phyloP scores from a whole-genome alignment of 2,329 filamentous ascomycete species.

The Allantophomopsis lycopodina region DNA sequence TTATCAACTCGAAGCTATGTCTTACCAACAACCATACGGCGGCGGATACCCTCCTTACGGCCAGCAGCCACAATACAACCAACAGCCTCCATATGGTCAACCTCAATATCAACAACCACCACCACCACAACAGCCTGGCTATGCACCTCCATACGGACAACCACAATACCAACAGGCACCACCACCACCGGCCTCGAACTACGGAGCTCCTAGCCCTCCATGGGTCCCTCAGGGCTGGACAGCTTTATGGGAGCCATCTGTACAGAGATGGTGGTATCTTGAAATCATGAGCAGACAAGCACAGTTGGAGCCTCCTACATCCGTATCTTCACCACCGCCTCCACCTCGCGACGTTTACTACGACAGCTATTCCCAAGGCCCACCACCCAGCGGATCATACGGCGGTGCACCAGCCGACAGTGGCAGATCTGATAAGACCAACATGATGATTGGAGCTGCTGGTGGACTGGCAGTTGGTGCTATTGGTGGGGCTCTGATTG shows the following conservation, averaged over 20 bases:
- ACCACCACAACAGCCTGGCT: slow-evolving; percentile 4
- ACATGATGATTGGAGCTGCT: slow-evolving; percentile 39
- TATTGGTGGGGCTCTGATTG: slow-evolving; percentile 41
- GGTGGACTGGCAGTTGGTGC: slow-evolving; percentile 42
- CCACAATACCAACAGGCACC: not conserved
- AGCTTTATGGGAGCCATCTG: slow-evolving; percentile 45
- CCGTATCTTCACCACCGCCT: no score
- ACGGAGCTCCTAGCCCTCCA: slow-evolving; percentile 17
- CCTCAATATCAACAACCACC: slow-evolving; percentile 2
- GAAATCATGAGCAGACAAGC: slow-evolving; percentile 20
- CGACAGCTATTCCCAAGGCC: no score
- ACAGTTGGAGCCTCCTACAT: no score
- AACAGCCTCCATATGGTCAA: no score
- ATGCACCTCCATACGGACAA: slow-evolving; percentile 1
- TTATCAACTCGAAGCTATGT: no score
- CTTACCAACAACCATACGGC: no score
- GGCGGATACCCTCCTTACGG: slow-evolving; percentile 1
- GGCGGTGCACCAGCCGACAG: slow-evolving; percentile 7
- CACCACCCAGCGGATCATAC: slow-evolving; percentile 9
- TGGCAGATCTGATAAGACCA: slow-evolving; percentile 24
- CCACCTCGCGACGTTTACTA: no score
- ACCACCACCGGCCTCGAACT: not conserved
- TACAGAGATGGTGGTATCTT: slow-evolving; percentile 51
- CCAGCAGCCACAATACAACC: slow-evolving; percentile 5
- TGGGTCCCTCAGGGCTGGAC: slow-evolving; percentile 47